Percentiles rank a stretch among this genome's conserved stretches.
Evolutionary conservation across 2,329 filamentous ascomycete genomes (phyloP).

Genomic region (Aspergillus pseudotamarii): DNA sequence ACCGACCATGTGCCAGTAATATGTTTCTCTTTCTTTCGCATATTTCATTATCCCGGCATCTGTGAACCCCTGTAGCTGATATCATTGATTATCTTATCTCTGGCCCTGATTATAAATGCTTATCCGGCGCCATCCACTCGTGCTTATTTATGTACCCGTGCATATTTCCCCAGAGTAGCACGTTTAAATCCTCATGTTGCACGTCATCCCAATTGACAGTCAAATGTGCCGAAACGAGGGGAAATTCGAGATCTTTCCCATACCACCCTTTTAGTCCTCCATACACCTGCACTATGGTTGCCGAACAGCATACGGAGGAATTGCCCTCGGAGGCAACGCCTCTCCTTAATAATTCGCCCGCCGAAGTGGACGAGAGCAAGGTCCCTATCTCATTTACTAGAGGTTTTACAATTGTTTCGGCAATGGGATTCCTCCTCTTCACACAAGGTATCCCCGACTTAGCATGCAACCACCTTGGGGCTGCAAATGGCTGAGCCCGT

Average conservation of each 20-base stretch:
- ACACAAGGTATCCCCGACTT: constrained; percentile 18
- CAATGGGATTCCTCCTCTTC: constrained; percentile 22
- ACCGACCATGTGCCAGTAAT: too few species aligned
- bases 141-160: neutral
- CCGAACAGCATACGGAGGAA: constrained; percentile 7
- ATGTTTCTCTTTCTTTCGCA: accelerated
- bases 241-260: neutral
- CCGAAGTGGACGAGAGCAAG: neutral
- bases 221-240: neutral
- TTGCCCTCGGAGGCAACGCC: constrained; percentile 20
- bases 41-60: neutral
- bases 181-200: neutral
- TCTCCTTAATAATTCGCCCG: constrained; percentile 11
- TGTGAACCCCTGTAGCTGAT: neutral
- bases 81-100: constrained; percentile 6
- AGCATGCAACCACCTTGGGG: neutral
- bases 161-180: neutral
- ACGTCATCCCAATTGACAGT: neutral
- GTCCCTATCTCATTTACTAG: constrained; percentile 12
- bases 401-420: constrained; percentile 15
- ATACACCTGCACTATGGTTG: constrained; percentile 8
- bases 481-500: neutral
- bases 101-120: constrained; percentile 10
- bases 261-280: neutral
- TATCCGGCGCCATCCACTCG: neutral